phyloP scores from a whole-genome alignment of 257 asterid genomes.

The Ilex asprella region DNA sequence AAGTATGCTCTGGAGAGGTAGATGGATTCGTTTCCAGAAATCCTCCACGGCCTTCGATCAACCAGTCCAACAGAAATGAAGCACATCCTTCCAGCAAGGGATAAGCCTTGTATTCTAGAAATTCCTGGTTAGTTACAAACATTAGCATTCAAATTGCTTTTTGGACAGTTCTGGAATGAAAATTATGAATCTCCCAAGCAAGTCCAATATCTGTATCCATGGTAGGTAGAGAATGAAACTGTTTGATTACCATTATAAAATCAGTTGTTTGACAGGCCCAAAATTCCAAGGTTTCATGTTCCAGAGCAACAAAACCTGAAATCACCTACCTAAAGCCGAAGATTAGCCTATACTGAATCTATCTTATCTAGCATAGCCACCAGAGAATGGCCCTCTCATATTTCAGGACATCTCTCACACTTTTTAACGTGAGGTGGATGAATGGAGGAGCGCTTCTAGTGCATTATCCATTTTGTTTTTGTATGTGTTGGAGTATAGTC shows the following conservation, averaged over 20 bases:
- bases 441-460: too few species aligned
- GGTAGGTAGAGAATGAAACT: neutral
- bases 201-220: neutral
- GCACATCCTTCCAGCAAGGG: constrained; percentile 66
- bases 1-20: constrained; percentile 72
- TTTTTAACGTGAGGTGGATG: too few species aligned
- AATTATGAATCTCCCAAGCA: neutral
- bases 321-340: too few species aligned
- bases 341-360: too few species aligned
- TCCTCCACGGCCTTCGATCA: constrained; percentile 51
- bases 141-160: neutral
- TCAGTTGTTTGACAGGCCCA: neutral
- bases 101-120: constrained; percentile 51
- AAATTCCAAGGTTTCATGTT: too few species aligned
- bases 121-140: constrained; percentile 29
- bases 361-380: too few species aligned
- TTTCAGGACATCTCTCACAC: too few species aligned
- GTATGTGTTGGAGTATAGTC: too few species aligned
- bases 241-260: neutral
- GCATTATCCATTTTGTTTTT: too few species aligned
- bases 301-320: too few species aligned
- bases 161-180: too few species aligned
- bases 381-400: too few species aligned
- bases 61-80: constrained; percentile 67
- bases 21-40: constrained; percentile 80